phyloP scores from a whole-genome alignment of 2,329 filamentous ascomycete species.

The Trichoderma koningii region DNA sequence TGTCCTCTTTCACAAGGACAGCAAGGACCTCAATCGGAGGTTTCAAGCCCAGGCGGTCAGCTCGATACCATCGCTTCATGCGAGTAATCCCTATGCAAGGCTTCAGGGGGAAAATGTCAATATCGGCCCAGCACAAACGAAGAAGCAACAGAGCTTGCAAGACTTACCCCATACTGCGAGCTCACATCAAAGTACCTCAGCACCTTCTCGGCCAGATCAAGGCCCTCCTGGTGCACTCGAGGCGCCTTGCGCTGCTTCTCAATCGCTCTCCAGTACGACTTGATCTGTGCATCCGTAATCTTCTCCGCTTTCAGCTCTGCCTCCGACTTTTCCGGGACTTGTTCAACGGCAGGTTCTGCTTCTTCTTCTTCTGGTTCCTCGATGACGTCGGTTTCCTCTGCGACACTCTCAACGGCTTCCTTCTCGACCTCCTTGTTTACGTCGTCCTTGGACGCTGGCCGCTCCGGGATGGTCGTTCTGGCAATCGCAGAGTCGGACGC shows the following conservation, averaged over 20 bases:
- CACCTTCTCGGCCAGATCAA: slow-evolving; percentile 79
- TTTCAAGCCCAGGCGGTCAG: slow-evolving; percentile 76
- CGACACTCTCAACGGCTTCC: slow-evolving; percentile 23
- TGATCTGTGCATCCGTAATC: slow-evolving; percentile 68
- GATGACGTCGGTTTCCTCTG: slow-evolving; percentile 28
- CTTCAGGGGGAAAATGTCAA: slow-evolving; percentile 47
- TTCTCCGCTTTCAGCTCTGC: slow-evolving; percentile 62
- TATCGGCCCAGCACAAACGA: neutral
- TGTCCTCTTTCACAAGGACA: slow-evolving; percentile 73
- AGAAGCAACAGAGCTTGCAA: neutral
- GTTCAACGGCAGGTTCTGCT: slow-evolving; percentile 34
- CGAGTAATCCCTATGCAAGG: slow-evolving; percentile 85
- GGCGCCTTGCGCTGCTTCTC: slow-evolving; percentile 69
- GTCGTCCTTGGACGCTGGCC: slow-evolving; percentile 29
- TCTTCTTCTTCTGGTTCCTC: slow-evolving; percentile 31
- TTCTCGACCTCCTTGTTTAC: slow-evolving; percentile 26
- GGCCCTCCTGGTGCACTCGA: slow-evolving; percentile 74
- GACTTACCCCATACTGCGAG: slow-evolving; percentile 84
- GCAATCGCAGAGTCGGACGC: slow-evolving; percentile 39
- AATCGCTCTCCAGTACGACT: slow-evolving; percentile 73
- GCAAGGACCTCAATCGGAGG: slow-evolving; percentile 90
- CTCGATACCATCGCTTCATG: slow-evolving; percentile 83
- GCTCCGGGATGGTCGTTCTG: slow-evolving; percentile 39
- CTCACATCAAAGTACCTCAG: slow-evolving; percentile 90
- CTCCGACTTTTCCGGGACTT: slow-evolving; percentile 48